Base-by-base conservation (phyloP, 306 rosid species). In the Sesbania bispinosa region DNA sequence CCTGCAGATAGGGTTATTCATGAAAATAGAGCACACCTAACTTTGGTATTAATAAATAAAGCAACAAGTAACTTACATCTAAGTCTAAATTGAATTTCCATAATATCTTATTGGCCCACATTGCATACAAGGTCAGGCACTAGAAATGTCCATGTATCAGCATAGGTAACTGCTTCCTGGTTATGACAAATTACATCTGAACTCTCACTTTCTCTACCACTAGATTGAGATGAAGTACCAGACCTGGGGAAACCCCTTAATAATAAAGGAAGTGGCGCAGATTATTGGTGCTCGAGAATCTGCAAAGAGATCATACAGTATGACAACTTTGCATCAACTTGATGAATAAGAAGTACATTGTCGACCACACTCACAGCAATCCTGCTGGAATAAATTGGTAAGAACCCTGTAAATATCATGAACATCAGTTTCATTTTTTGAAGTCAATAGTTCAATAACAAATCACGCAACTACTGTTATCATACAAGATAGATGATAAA, bases 271-370 rank as follows among this genome's bases (percentile, higher is more conserved):
- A 94, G 97, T 33, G 99, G 99, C 18, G 97, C 99, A 18, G 99
- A 94, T n/a, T 83, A 94, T 86, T 54, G 99, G 95, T 51, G 97
- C 97, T 38, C 88, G 86, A 38, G 95, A 89, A 79, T 94, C 99
- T 69, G 86, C 79, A 83, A 78, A 91, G 68, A 94, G 83, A 62
- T 94, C 99, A 71, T 94, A 94, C 53, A 94, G 92, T 63, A 94
- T 87, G 74, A 91, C 91, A 77, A 94, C 99, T 87, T 94, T 94
- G 99, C 95, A 78, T 94, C 99, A 63, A 91, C 83, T 88, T 94
- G 99, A 80, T 94, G 99, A 79, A 91, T 89, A 70, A 89, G 96
- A 70, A 94, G 80, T 50, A 94, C 96, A 82, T 85, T 91, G 83
- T 94, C 99, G 48, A 94, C 97, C 84, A 81, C 91, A 80, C 96